These are phyloP conservation scores for Ceratocystis papillata DNA, from an alignment of 2,329 filamentous ascomycete species.

Conservation along the genomic window DNA sequence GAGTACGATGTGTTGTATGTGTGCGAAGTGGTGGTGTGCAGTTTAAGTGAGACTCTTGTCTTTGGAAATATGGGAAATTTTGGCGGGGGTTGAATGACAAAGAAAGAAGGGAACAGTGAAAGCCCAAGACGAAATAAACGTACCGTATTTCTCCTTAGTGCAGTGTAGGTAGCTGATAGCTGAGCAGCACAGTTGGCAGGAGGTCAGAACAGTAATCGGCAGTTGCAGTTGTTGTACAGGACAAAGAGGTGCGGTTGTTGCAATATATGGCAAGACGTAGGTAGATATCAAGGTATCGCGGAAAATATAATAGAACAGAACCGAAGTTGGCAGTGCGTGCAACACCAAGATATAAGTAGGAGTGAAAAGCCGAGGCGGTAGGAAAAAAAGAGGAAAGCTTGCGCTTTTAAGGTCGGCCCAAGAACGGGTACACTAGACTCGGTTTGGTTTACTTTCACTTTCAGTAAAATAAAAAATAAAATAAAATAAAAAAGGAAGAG, in stretches of 20 bases:
- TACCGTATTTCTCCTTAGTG: background rate
- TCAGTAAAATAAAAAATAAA: too few relatives aligned
- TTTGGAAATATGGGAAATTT: background rate
- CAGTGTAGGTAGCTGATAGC: background rate
- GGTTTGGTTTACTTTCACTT: background rate
- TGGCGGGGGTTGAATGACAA: background rate
- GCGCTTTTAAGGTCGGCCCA: constrained; percentile 5
- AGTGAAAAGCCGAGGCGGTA: background rate
- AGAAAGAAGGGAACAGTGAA: background rate
- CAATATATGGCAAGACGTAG: background rate
- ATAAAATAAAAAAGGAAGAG: background rate
- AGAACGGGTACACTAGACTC: background rate
- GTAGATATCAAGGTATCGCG: background rate
- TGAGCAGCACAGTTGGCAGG: background rate
- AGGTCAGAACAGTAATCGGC: background rate
- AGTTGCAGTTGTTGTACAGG: background rate
- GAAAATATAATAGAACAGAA: background rate
- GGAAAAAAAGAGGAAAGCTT: background rate
- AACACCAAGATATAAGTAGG: constrained; percentile 10
- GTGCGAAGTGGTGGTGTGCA: background rate
- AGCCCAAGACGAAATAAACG: background rate
- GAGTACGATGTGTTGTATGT: background rate
- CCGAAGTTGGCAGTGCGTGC: background rate
- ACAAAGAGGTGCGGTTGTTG: background rate
- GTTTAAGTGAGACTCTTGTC: constrained; percentile 20